phyloP scores from a whole-genome alignment of 305 asterid genomes.

The Solanum hybrid region DNA sequence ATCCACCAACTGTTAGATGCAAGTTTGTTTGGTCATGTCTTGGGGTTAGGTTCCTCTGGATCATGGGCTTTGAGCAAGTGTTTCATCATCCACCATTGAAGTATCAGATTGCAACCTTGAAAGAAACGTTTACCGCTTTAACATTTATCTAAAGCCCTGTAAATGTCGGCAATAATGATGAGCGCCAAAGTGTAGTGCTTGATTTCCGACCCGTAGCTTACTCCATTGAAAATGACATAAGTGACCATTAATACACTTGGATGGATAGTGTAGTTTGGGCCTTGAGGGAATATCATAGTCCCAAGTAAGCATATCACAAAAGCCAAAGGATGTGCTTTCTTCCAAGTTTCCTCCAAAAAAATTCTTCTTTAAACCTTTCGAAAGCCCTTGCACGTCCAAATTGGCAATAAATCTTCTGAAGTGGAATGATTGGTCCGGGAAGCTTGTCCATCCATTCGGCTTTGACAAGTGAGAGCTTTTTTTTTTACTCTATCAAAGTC shows the following conservation, averaged over 20 bases:
- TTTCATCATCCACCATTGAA: neutral
- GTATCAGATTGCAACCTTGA: neutral
- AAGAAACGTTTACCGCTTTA: neutral
- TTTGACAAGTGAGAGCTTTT: neutral
- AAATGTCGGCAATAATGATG: neutral
- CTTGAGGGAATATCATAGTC: neutral
- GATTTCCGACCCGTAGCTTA: too few relatives aligned
- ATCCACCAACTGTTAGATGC: neutral
- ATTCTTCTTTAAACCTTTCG: too few relatives aligned
- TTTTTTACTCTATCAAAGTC: neutral
- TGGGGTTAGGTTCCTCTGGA: too few relatives aligned
- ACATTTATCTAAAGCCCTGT: neutral
- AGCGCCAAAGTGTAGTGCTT: neutral
- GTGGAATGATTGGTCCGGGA: too few relatives aligned
- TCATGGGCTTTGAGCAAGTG: neutral
- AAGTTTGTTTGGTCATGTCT: too few relatives aligned
- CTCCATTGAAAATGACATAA: neutral
- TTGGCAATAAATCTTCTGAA: too few relatives aligned
- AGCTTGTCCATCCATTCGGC: too few relatives aligned
- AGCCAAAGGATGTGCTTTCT: neutral
- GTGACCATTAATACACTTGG: neutral
- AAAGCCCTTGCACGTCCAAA: too few relatives aligned
- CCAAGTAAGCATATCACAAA: neutral
- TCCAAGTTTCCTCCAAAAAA: neutral
- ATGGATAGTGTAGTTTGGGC: neutral